phyloP scores from a whole-genome alignment of 331 rosid genomes.

The Stylosanthes scabra region DNA sequence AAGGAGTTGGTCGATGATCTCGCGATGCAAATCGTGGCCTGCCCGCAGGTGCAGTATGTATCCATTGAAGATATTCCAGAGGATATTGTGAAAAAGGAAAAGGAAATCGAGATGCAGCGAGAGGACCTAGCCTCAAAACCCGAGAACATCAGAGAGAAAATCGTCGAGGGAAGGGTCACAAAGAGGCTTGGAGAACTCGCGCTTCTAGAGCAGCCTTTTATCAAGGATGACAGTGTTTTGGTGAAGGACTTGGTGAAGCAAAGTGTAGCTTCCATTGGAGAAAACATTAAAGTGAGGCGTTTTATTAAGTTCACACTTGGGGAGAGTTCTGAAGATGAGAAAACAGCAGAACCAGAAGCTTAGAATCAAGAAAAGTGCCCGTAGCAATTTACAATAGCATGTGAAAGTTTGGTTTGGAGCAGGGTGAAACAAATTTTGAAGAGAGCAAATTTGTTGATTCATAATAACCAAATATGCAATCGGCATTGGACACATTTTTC shows the following conservation, averaged over 20 bases:
- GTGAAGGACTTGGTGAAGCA: constrained; percentile 95
- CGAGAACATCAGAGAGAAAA: constrained; percentile 90
- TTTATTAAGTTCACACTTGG: constrained; percentile 85
- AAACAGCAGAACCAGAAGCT: constrained; percentile 39
- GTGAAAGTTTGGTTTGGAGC: neutral
- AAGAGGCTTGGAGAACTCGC: constrained; percentile 97
- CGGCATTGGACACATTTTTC: constrained; percentile 36
- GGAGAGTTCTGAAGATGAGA: constrained; percentile 53
- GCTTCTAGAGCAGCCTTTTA: constrained; percentile 90
- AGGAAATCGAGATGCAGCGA: constrained; percentile 90
- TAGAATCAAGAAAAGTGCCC: constrained; percentile 33
- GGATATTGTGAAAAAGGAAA: constrained; percentile 61
- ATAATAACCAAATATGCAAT: constrained; percentile 40
- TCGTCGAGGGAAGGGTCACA: constrained; percentile 95
- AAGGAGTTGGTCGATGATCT: constrained; percentile 90
- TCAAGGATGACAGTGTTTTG: constrained; percentile 78
- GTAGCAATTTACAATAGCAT: constrained; percentile 13
- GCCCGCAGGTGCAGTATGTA: constrained; percentile 82
- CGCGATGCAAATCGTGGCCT: constrained; percentile 96
- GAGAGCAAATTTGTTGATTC: constrained; percentile 38
- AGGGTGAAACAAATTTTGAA: constrained; percentile 36
- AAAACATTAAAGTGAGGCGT: constrained; percentile 87
- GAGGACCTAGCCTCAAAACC: constrained; percentile 91
- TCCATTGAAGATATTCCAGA: constrained; percentile 87
- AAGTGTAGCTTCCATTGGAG: constrained; percentile 92